These are phyloP conservation scores for Calonectria hongkongensis DNA, from an alignment of 2,329 filamentous ascomycete species.

Conservation along the genomic window DNA sequence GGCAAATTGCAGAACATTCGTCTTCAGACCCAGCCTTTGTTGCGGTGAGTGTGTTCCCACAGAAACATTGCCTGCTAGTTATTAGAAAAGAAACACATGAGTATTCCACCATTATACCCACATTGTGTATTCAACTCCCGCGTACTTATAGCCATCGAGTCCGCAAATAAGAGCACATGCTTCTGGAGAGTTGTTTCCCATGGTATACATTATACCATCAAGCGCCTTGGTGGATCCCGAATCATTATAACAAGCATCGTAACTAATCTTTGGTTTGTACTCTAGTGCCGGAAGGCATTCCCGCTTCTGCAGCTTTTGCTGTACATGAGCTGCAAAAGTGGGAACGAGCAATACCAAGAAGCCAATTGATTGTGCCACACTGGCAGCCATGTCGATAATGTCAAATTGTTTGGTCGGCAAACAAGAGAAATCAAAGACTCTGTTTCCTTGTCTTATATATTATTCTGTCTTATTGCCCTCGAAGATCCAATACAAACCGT, in stretches of 20 bases:
- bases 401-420: not conserved
- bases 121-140: conserved; percentile 13
- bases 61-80: not conserved
- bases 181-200: not conserved
- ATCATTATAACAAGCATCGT: not conserved
- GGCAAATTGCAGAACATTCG: not conserved
- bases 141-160: conserved; percentile 10
- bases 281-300: not conserved
- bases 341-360: not conserved
- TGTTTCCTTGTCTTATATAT: not conserved
- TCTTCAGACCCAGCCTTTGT: not conserved
- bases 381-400: not conserved
- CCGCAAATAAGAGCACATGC: not conserved
- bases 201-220: conserved; percentile 1
- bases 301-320: conserved; percentile 1
- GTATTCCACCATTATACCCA: not conserved
- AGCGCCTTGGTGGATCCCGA: not conserved
- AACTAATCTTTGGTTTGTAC: not conserved
- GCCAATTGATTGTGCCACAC: not conserved
- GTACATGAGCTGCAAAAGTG: not conserved
- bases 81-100: not conserved
- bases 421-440: not conserved
- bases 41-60: not conserved
- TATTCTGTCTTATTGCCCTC: not conserved
- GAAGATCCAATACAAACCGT: not conserved